Base-by-base conservation (phyloP, 2,329 filamentous ascomycete species). In the Fusarium sp. region DNA sequence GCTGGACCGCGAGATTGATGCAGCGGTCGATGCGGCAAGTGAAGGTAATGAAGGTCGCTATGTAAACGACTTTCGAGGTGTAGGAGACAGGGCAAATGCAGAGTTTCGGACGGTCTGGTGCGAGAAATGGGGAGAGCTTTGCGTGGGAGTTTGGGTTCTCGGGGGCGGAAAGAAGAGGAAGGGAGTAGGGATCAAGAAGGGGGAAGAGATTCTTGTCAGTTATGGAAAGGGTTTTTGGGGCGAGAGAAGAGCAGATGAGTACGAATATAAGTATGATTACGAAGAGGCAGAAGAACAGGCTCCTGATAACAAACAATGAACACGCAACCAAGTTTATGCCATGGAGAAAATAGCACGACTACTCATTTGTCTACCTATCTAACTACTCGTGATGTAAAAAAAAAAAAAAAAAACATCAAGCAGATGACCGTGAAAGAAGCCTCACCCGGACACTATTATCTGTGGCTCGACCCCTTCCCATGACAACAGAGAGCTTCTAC, bases 141-240 rank as follows among this genome's bases (percentile, higher is more conserved):
- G 83, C 18, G 89, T 90, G 79, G 86, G 83, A 0, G 84, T 90
- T 16, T 89, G 85, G 80, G 88, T 88, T 14, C 71, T 88, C 34
- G 74, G 70, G 26, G 65, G 72, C 25, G 62, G 71, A 9, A 65
- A 63, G 61, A 68, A 58, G 67, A 64, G 46, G 55, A 64, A 59
- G 23, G 46, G 74, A 64, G 66, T 69, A 58, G 79, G 84, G 2
- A 84, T 90, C 28, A 83, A 75, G 50, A 89, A 86, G 78, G 88
- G 89, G 3, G 84, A 89, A 64, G 89, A 91, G 81, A 86, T 91
- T 55, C 75, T 90, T 53, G 86, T 91, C 14, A 90, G 87, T 69
- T 91, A 91, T 73, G 89, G 89, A 8, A 91, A 89, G 76, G 89
- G 89, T 1, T 91, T 91, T 68, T 91, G 89, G 88, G 75, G 83